Percentiles rank a stretch among this genome's conserved stretches.
These are phyloP conservation scores for Neofusicoccum laricinum DNA, from an alignment of 2,329 filamentous ascomycete species.

Conservation along the genomic window DNA sequence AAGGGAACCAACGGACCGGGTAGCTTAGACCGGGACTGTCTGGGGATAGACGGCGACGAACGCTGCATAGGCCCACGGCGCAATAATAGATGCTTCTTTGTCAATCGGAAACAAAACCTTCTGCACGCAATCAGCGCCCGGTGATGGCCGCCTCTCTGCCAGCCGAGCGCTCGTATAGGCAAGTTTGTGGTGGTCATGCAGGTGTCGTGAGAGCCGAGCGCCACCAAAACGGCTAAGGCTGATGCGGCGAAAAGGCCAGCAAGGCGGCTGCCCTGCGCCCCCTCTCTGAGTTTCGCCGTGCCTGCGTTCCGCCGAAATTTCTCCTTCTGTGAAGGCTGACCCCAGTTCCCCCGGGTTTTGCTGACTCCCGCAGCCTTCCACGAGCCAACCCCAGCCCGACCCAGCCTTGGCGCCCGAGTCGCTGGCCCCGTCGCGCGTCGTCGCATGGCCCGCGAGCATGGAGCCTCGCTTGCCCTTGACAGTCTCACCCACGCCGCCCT, in stretches of 20 bases:
- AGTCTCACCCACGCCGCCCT: background rate
- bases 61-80: background rate
- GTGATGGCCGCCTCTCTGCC: background rate
- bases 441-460: background rate
- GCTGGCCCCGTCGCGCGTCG: background rate
- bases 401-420: background rate
- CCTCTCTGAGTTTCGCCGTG: background rate
- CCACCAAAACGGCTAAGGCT: slow-evolving; percentile 1
- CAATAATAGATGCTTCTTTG: background rate
- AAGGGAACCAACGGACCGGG: background rate
- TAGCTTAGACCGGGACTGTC: background rate
- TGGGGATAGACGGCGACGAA: background rate
- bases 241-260: background rate
- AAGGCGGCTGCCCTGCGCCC: background rate
- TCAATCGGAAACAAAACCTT: background rate
- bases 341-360: background rate
- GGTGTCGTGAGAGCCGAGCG: background rate
- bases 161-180: background rate
- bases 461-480: background rate
- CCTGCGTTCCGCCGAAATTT: slow-evolving; percentile 6
- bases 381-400: background rate
- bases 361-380: background rate
- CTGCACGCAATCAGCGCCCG: background rate
- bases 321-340: background rate
- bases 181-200: background rate